Conservation (phyloP, 805 yeast genomes). For the Yamadazyma sp. region DNA sequence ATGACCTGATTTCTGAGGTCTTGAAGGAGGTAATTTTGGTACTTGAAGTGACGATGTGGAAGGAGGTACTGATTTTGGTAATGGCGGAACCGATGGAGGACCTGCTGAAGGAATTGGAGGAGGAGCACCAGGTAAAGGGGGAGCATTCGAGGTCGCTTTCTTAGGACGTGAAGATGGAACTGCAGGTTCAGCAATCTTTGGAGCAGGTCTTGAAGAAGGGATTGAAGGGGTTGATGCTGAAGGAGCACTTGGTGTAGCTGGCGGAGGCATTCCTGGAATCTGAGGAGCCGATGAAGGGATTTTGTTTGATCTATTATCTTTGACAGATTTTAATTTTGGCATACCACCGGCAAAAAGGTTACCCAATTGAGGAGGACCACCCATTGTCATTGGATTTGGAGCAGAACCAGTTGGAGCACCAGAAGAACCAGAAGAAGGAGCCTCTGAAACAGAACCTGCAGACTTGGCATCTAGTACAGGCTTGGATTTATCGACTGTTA, state of each 20-base stretch:
- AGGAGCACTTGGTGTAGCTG: slow-evolving; percentile 11
- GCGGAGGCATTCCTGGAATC: slow-evolving; percentile 22
- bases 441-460: slow-evolving; percentile 33
- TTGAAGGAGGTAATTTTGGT: slow-evolving; percentile 38
- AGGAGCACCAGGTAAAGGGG: slow-evolving; percentile 13
- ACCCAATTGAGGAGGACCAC: slow-evolving; percentile 53
- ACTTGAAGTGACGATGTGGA: slow-evolving; percentile 14
- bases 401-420: slow-evolving; percentile 11
- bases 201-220: slow-evolving; percentile 12
- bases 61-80: too few relatives aligned
- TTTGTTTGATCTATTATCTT: slow-evolving; percentile 35
- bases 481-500: slow-evolving; percentile 44
- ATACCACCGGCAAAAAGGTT: slow-evolving; percentile 77
- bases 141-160: slow-evolving; percentile 7
- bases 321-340: slow-evolving; percentile 57
- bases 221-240: slow-evolving; percentile 3
- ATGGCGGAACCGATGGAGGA: too few relatives aligned
- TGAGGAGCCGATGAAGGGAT: slow-evolving; percentile 38
- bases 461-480: slow-evolving; percentile 54
- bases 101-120: slow-evolving; percentile 18
- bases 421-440: slow-evolving; percentile 16
- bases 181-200: not conserved
- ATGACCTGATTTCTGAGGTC: slow-evolving; percentile 40
- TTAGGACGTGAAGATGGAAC: slow-evolving; percentile 5
- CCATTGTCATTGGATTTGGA: slow-evolving; percentile 20